Evolutionary conservation across 2,329 filamentous ascomycete genomes (phyloP), one percentile per base, ranked within the genome.

Genomic region (Talaromyces sp.): DNA sequence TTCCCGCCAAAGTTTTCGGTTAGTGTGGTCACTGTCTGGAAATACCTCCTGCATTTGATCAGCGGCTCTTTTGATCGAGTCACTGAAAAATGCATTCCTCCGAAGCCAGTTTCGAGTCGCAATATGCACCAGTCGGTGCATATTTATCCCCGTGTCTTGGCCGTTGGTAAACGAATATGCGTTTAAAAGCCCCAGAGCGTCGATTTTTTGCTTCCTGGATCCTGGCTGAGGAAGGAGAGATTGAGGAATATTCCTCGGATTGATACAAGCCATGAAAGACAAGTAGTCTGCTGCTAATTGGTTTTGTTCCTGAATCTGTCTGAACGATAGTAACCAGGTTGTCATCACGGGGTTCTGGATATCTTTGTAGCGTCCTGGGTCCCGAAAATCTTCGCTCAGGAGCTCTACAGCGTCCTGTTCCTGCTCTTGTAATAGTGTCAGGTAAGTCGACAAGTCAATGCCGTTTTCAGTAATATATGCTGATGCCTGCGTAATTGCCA

Each of bases 321-420:
- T n/a, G 53, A 77, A 76, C 10, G 72, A 75, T 29, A 77, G 70
- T 4, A 71, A 64, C 73, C 70, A 77, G 26, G 72, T 77, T 11
- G 65, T 72, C 8, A 69, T 68, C 29, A 77, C 66, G 10, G 74
- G 64, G 59, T 72, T 75, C 50, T 69, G 63, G 11, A 67, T 65
- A 9, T 68, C 64, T 5, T 54, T 55, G 58, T 75, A 72, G 41
- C 70, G 66, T 21, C 62, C 61, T 31, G 61, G 29, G 62, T 76
- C 74, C 41, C 69, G 63, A 53, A 75, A 75, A 19, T 73, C 65
- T 64, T 70, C 56, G 57, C 69, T 74, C 1, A 77, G 62, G 21
- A 76, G 62, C 6, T 72, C 65, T 10, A 72, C 62, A 3, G 64
- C 55, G 27, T 71, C 66, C 26, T 65, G 58, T 51, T 69, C 68